phyloP scores from a whole-genome alignment of 768 basidiomycete genomes.

The Mycena galopus region DNA sequence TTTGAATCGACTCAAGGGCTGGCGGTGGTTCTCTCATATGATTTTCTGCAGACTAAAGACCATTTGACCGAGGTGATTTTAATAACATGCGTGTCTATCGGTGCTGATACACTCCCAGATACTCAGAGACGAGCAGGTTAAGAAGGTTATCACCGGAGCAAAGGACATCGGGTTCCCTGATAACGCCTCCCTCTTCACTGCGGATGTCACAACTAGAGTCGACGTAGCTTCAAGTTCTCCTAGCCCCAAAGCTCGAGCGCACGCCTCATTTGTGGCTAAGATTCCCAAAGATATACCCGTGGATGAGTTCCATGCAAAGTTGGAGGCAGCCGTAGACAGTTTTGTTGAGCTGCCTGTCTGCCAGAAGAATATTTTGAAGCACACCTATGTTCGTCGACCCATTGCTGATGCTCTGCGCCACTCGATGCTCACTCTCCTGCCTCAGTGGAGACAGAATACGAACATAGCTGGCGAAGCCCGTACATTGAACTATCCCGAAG shows the following conservation, averaged over 20 bases:
- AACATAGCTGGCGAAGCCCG: background rate
- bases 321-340: background rate
- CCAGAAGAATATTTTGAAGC: background rate
- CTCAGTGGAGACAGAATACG: background rate
- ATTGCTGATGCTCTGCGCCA: background rate
- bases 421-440: background rate
- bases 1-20: background rate
- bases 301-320: background rate
- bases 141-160: background rate
- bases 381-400: background rate
- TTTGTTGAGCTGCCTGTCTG: background rate
- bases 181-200: background rate
- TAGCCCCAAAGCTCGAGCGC: background rate
- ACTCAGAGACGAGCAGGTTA: background rate
- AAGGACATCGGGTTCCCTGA: background rate
- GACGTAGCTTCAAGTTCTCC: background rate
- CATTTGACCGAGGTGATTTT: constrained; percentile 1
- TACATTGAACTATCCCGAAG: background rate
- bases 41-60: background rate
- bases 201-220: background rate
- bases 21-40: background rate
- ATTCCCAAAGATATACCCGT: background rate
- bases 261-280: background rate
- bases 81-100: background rate
- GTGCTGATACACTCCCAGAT: background rate